phyloP scores from a whole-genome alignment of 306 rosid genomes.

The Comarum palustre region DNA sequence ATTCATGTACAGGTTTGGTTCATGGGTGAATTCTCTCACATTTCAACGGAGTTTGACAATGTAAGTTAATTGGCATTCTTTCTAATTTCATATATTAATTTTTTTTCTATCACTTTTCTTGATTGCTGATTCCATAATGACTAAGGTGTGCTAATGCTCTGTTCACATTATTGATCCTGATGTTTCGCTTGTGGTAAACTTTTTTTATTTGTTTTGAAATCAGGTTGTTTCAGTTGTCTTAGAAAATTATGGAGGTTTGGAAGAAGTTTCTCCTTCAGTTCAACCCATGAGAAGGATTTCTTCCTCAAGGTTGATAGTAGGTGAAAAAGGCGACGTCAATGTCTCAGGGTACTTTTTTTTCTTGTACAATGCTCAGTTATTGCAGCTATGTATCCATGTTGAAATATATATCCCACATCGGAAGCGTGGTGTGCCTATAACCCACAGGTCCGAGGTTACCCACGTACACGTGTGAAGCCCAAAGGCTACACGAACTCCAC shows the following conservation, averaged over 20 bases:
- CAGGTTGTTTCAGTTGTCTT: slow-evolving; percentile 66
- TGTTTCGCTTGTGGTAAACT: slow-evolving; percentile 26
- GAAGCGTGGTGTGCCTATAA: too few species aligned
- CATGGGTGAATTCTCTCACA: slow-evolving; percentile 77
- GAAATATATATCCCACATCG: too few species aligned
- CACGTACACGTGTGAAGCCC: too few species aligned
- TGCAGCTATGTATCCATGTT: slow-evolving; percentile 20
- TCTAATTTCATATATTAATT: neutral
- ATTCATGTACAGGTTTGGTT: slow-evolving; percentile 62
- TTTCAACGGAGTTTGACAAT: slow-evolving; percentile 54
- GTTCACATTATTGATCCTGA: neutral
- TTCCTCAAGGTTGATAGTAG: slow-evolving; percentile 51
- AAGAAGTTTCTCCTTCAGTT: slow-evolving; percentile 2
- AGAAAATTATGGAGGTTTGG: slow-evolving; percentile 50
- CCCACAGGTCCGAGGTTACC: too few species aligned
- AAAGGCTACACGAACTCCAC: too few species aligned
- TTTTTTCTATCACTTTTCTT: neutral
- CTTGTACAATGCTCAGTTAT: slow-evolving; percentile 12
- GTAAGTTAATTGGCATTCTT: slow-evolving; percentile 41
- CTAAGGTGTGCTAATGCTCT: neutral
- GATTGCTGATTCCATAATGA: neutral
- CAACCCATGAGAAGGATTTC: slow-evolving; percentile 33
- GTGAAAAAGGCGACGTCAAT: slow-evolving; percentile 54
- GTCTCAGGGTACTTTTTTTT: slow-evolving; percentile 42
- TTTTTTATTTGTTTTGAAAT: slow-evolving; percentile 25